phyloP scores from a whole-genome alignment of 2,329 filamentous ascomycete species.

The Cyphellophora europaea region DNA sequence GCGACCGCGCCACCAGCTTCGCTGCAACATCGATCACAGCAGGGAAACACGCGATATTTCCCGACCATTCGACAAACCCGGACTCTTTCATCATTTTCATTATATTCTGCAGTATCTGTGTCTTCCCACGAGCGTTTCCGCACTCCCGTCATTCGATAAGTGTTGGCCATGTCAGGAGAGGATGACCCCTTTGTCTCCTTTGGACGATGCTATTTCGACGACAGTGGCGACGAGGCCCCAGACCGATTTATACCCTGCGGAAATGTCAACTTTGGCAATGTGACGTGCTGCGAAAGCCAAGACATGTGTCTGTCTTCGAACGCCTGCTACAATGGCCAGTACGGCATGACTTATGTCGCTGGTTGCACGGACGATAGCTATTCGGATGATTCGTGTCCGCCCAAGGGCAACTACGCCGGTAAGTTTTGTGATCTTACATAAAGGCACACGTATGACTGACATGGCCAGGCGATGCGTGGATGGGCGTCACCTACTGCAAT shows the following conservation, averaged over 20 bases:
- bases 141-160: too few relatives aligned
- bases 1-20: too few relatives aligned
- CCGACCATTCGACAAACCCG: too few relatives aligned
- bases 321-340: conserved; percentile 17
- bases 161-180: too few relatives aligned
- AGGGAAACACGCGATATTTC: too few relatives aligned
- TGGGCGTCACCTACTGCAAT: background rate
- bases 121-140: too few relatives aligned
- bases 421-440: too few relatives aligned
- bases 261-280: conserved; percentile 14
- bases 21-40: too few relatives aligned
- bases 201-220: conserved; percentile 17
- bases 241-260: conserved; percentile 17
- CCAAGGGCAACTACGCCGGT: conserved; percentile 8
- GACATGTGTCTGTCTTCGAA: conserved; percentile 15
- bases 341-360: conserved; percentile 17
- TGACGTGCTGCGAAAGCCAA: conserved; percentile 15
- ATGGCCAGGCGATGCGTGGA: background rate
- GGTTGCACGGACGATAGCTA: conserved; percentile 18
- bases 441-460: too few relatives aligned
- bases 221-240: conserved; percentile 7
- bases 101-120: too few relatives aligned
- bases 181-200: conserved; percentile 16
- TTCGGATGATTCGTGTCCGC: conserved; percentile 12
- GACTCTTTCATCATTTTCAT: too few relatives aligned